Percentiles rank a stretch among this genome's conserved stretches.
Evolutionary conservation across 1,139 yeast species (phyloP).

Genomic region (Saccharomyces pastorianus): DNA sequence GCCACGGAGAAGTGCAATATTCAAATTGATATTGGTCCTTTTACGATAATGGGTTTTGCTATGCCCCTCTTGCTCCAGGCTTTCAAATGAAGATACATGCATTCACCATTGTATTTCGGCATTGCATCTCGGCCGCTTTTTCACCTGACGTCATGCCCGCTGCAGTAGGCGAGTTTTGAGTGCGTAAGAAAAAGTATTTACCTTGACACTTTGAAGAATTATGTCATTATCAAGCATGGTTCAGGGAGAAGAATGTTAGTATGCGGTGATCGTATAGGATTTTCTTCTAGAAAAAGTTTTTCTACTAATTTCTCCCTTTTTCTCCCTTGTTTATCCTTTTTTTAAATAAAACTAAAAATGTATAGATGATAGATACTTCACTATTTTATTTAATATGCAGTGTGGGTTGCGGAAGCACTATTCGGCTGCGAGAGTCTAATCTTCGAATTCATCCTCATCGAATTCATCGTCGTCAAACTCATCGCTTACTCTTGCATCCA

Average conservation of each 20-base stretch:
- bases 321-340: neutral
- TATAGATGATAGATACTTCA: slow-evolving; percentile 1
- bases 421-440: slow-evolving; percentile 4
- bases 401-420: neutral
- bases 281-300: neutral
- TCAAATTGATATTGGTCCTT: neutral
- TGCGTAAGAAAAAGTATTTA: no score
- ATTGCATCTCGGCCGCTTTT: neutral
- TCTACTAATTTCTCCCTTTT: neutral
- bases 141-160: slow-evolving; percentile 1
- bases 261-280: neutral
- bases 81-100: no score
- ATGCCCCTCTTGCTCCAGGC: neutral
- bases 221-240: neutral
- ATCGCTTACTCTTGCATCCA: slow-evolving; percentile 12
- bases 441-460: slow-evolving; percentile 24
- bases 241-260: neutral
- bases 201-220: neutral
- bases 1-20: neutral
- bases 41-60: neutral
- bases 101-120: neutral
- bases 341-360: neutral
- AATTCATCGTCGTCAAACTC: slow-evolving; percentile 22
- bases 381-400: neutral
- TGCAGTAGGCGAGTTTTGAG: neutral